A percentile compares a stretch with the other conserved stretches of the same genome.
Evolutionary conservation across 352 stramenopile genomes (phyloP).

Genomic region (Phytophthora ohioensis): DNA sequence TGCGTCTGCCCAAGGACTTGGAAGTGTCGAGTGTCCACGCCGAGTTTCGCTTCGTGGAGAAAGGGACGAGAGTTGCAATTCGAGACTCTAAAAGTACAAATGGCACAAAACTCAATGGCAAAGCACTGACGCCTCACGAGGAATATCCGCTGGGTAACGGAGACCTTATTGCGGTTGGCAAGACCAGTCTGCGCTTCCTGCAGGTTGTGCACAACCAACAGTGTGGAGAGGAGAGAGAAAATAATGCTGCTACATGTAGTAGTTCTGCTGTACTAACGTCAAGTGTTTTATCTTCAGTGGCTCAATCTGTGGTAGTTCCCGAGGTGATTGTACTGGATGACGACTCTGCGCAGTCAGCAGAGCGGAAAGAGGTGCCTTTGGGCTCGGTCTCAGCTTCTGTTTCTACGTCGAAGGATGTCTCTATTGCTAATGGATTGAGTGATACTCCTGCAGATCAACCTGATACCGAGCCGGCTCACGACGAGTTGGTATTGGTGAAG

Average conservation of each 20-base stretch:
- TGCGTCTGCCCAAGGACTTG: constrained; percentile 60
- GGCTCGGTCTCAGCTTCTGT: neutral
- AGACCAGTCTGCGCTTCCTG: constrained; percentile 45
- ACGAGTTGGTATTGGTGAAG: constrained; percentile 10
- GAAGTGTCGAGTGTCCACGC: constrained; percentile 70
- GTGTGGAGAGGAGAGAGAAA: constrained; percentile 14
- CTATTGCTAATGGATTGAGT: neutral
- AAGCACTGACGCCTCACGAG: constrained; percentile 21
- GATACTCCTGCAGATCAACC: constrained; percentile 19
- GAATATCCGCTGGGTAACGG: constrained; percentile 45
- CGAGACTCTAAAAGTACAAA: constrained; percentile 68
- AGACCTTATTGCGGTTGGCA: constrained; percentile 58
- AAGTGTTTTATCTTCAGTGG: constrained; percentile 20
- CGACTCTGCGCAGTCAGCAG: constrained; percentile 1
- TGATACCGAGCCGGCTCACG: constrained; percentile 28
- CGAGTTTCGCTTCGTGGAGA: constrained; percentile 41
- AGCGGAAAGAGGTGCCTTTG: constrained; percentile 1
- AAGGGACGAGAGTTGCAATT: constrained; percentile 10
- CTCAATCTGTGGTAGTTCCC: constrained; percentile 7
- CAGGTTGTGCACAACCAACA: constrained; percentile 31
- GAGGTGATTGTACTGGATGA: constrained; percentile 29
- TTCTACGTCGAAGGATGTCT: neutral
- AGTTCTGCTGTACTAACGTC: constrained; percentile 11
- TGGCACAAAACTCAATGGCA: constrained; percentile 62
- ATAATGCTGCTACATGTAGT: constrained; percentile 2